Conservation (phyloP, 2,329 filamentous ascomycete species). For the Calonectria fujianensis region DNA sequence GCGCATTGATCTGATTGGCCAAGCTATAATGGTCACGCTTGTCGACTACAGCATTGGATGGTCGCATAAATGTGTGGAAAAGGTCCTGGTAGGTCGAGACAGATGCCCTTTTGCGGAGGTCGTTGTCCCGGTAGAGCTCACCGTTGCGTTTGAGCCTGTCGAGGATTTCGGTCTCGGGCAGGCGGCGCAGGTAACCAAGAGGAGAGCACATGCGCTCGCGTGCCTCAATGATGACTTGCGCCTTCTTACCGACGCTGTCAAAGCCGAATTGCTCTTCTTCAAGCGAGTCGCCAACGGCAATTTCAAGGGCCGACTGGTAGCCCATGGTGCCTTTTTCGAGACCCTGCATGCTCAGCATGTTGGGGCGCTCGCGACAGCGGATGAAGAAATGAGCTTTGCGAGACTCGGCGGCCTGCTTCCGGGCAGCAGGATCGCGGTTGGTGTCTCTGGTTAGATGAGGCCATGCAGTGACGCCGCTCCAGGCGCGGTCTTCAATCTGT, state of each 20-base stretch:
- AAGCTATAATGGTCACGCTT: conserved; percentile 77
- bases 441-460: conserved; percentile 75
- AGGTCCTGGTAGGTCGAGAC: conserved; percentile 78
- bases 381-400: conserved; percentile 75
- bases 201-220: conserved; percentile 74
- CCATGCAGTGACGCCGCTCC: conserved; percentile 78
- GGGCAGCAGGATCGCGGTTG: conserved; percentile 66
- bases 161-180: conserved; percentile 75
- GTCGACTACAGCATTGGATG: conserved; percentile 73
- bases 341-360: conserved; percentile 83
- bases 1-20: conserved; percentile 80
- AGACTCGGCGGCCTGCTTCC: conserved; percentile 65
- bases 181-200: conserved; percentile 71
- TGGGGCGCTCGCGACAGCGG: conserved; percentile 77
- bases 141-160: conserved; percentile 76
- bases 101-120: conserved; percentile 70
- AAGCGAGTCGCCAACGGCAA: conserved; percentile 78
- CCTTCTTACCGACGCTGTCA: conserved; percentile 72
- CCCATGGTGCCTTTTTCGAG: conserved; percentile 83
- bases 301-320: conserved; percentile 80
- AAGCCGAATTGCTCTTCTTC: conserved; percentile 78
- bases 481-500: conserved; percentile 78
- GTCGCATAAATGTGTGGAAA: conserved; percentile 76
- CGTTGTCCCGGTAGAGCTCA: conserved; percentile 72
- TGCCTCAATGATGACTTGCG: conserved; percentile 73